Evolutionary conservation across 768 basidiomycete species (phyloP).

Genomic region (Naganishia onofrii): DNA sequence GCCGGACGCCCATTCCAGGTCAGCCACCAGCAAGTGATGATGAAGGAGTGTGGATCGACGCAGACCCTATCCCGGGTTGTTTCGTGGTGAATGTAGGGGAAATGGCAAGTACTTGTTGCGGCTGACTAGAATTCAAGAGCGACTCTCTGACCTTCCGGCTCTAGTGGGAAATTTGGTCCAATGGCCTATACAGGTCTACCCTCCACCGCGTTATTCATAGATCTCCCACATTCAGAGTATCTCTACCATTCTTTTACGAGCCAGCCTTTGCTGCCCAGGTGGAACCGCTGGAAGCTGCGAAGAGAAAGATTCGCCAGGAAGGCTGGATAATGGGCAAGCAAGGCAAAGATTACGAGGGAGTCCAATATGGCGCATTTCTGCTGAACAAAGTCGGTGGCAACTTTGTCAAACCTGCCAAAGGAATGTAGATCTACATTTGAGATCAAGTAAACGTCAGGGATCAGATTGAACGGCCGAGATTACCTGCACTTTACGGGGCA

Average conservation of each 20-base stretch:
- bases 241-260: conserved; percentile 93
- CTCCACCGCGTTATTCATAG: conserved; percentile 83
- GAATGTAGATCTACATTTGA: background rate
- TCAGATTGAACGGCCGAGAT: too few species aligned
- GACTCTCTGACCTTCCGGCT: background rate
- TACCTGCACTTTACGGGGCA: too few species aligned
- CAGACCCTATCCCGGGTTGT: conserved; percentile 76
- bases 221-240: conserved; percentile 71
- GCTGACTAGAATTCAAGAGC: background rate
- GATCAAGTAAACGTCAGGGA: background rate
- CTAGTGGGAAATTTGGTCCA: conserved; percentile 77
- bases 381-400: conserved; percentile 69
- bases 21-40: conserved; percentile 53
- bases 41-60: conserved; percentile 73
- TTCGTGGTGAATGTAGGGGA: conserved; percentile 89
- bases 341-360: conserved; percentile 53
- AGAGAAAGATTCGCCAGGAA: conserved; percentile 55
- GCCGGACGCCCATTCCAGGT: conserved; percentile 12
- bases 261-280: conserved; percentile 76
- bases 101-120: conserved; percentile 54
- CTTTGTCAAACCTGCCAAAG: conserved; percentile 55
- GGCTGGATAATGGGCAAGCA: conserved; percentile 27
- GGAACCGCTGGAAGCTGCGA: conserved; percentile 64
- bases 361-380: conserved; percentile 77
- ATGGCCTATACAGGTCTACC: conserved; percentile 80